Evolutionary conservation across 1,139 yeast genomes (phyloP), one percentile per base, ranked within the genome.

Genomic region (Taphrina betulina): DNA sequence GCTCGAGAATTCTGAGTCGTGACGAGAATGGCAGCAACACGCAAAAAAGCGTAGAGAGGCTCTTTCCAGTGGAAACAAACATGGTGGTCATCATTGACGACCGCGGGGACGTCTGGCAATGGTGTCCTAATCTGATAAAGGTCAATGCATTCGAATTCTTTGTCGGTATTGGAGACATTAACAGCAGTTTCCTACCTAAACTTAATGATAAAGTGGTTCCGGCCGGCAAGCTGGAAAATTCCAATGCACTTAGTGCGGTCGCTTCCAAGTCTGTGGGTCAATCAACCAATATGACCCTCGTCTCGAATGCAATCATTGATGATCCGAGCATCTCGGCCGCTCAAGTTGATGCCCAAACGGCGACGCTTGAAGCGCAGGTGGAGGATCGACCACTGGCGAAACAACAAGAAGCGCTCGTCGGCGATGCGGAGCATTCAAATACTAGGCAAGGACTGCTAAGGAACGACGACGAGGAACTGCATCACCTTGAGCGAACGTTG

Each of bases 81-180:
- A 86, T 92, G 96, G 98, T 92, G 43, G 95, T 88, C 2, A 84
- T 92, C 44, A 92, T 92, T 60, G 99, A 92, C 69, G 99, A 92
- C 68, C 79, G 99, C 68, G 98, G 97, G 3, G 99, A 92, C 69
- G 98, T 92, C 8, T 92, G 99, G 99, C 88, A 86, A 67, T 92
- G 98, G 98, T 87, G 89, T 62, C 83, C 85, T 23, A 90, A 92
- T 68, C 74, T 92, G 62, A 81, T 92, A 60, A 88, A 90, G 68
- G 98, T 92, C 7, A 85, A 89, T 1, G 98, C 98, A 0, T 92
- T 88, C 68, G 95, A 88, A 67, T 94, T 92, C 66, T 94, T 94
- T 65, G 95, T 89, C 40, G 97, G 97, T 8, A 88, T 92, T 60
- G 99, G 99, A 31, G 99, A 94, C 73, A 94, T 94, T 65, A 94